phyloP scores from a whole-genome alignment of 1,284 basidiomycete species.

The Moesziomyces globuligerus region DNA sequence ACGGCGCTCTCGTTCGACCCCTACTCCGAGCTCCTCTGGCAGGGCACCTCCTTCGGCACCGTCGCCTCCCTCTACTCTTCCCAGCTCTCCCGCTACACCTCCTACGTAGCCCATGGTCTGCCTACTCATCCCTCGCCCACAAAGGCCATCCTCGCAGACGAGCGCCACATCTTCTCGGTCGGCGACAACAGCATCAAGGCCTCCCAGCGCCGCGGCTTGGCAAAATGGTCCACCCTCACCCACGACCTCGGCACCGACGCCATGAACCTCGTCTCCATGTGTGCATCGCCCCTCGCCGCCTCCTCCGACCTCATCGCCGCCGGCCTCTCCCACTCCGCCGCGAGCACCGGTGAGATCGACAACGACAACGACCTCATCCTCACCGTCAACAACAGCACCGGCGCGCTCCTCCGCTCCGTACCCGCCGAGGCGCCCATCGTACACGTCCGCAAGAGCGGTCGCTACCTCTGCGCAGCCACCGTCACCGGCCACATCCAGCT shows the following conservation, averaged over 20 bases:
- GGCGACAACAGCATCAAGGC: slow-evolving; percentile 67
- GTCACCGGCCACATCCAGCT: slow-evolving; percentile 62
- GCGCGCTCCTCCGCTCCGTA: slow-evolving; percentile 52
- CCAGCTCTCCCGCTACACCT: slow-evolving; percentile 73
- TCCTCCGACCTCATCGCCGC: slow-evolving; percentile 62
- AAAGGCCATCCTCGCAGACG: slow-evolving; percentile 65
- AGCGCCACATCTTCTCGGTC: slow-evolving; percentile 66
- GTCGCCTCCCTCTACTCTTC: slow-evolving; percentile 79
- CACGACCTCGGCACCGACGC: slow-evolving; percentile 32
- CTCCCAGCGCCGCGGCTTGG: slow-evolving; percentile 67
- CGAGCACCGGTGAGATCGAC: slow-evolving; percentile 40
- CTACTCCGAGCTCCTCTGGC: slow-evolving; percentile 87
- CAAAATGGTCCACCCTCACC: slow-evolving; percentile 62
- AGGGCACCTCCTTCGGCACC: slow-evolving; percentile 79
- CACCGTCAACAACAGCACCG: slow-evolving; percentile 58
- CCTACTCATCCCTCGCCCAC: slow-evolving; percentile 71
- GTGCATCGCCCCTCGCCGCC: slow-evolving; percentile 55
- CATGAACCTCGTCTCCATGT: slow-evolving; percentile 60
- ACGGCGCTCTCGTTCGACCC: slow-evolving; percentile 81
- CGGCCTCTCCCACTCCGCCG: slow-evolving; percentile 48
- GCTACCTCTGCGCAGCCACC: slow-evolving; percentile 56
- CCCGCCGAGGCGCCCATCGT: slow-evolving; percentile 60
- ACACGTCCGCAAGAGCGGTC: slow-evolving; percentile 55
- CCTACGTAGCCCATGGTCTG: slow-evolving; percentile 70
- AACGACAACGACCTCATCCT: slow-evolving; percentile 55